Conservation (phyloP, 2,329 filamentous ascomycete genomes). For the Lanzia echinophila region DNA sequence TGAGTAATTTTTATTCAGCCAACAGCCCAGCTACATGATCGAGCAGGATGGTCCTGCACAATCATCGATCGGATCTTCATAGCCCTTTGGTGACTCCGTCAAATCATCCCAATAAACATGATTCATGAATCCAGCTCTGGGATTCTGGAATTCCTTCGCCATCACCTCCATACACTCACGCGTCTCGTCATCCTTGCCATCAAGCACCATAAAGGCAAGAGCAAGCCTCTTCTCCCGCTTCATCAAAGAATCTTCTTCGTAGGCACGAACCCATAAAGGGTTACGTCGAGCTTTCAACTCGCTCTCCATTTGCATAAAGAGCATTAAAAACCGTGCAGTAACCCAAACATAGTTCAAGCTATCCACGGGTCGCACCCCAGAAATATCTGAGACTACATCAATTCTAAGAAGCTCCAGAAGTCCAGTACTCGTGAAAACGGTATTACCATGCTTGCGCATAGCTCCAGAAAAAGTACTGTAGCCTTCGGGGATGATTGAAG, state of each 20-base stretch:
- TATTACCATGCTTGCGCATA: not conserved
- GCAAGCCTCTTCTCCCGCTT: conserved; percentile 23
- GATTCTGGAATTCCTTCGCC: conserved; percentile 26
- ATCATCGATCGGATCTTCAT: not conserved
- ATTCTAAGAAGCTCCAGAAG: conserved; percentile 23
- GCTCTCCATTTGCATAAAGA: conserved; percentile 28
- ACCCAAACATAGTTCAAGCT: conserved; percentile 33
- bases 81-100: no score
- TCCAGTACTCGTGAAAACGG: no score
- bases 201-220: conserved; percentile 23
- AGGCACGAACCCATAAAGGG: conserved; percentile 28
- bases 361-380: conserved; percentile 26
- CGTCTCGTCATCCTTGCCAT: conserved; percentile 25
- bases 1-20: no score
- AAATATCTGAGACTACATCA: conserved; percentile 29
- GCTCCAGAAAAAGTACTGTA: not conserved
- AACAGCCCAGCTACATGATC: no score
- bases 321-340: conserved; percentile 19
- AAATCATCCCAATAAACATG: conserved; percentile 32
- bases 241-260: conserved; percentile 22
- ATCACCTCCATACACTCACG: conserved; percentile 31
- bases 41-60: not conserved
- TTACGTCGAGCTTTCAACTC: conserved; percentile 25
- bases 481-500: not conserved
- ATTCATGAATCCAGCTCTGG: conserved; percentile 23